Evolutionary conservation across 805 yeast genomes (phyloP).

Genomic region (Torulaspora indica): DNA sequence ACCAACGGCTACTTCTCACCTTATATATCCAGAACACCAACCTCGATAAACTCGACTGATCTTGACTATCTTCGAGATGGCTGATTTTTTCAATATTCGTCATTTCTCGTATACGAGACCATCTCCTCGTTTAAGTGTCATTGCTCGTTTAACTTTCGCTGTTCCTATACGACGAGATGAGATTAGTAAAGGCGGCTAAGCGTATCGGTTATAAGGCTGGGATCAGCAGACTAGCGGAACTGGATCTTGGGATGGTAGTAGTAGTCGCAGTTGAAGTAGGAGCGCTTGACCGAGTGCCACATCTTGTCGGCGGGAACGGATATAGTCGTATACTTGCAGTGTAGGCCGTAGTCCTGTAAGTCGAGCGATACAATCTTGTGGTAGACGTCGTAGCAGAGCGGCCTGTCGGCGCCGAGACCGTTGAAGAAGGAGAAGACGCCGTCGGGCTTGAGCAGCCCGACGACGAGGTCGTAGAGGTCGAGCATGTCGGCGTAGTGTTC

Average conservation of each 20-base stretch:
- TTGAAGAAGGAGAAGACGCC: constrained; percentile 90
- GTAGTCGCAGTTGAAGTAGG: constrained; percentile 34
- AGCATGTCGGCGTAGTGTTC: constrained; percentile 89
- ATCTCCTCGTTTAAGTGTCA: neutral
- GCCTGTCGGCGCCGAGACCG: constrained; percentile 80
- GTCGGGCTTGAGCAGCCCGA: constrained; percentile 73
- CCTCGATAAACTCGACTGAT: too few relatives aligned
- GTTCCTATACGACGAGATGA: neutral
- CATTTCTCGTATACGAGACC: too few relatives aligned
- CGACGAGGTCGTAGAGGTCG: constrained; percentile 73
- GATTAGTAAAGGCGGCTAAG: too few relatives aligned
- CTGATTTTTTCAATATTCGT: constrained; percentile 1
- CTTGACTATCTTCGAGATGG: neutral
- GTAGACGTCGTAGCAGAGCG: constrained; percentile 77
- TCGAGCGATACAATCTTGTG: constrained; percentile 76
- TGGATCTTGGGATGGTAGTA: constrained; percentile 35
- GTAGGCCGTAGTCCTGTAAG: constrained; percentile 70
- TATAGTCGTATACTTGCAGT: constrained; percentile 46
- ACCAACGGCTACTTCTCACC: too few relatives aligned
- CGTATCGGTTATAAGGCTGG: too few relatives aligned
- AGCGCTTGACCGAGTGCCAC: constrained; percentile 35
- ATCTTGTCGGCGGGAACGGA: constrained; percentile 27
- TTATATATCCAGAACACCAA: neutral
- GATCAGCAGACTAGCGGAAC: constrained; percentile 16
- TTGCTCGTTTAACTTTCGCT: neutral